Percentiles rank a stretch among this genome's conserved stretches.
phyloP scores from a whole-genome alignment of 441 rosid genomes.

The Isatis lusitanica region DNA sequence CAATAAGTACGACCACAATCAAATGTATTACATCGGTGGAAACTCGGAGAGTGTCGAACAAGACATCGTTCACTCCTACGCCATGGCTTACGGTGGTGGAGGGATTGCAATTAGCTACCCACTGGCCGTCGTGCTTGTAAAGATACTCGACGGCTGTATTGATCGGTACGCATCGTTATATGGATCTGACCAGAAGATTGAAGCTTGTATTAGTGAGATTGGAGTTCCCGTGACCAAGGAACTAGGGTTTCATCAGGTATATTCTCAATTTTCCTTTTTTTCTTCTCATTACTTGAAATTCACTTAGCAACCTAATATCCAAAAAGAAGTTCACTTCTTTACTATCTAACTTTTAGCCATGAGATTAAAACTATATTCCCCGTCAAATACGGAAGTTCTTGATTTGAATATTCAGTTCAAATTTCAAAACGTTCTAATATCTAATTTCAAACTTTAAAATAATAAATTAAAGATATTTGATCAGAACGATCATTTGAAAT shows the following conservation, averaged over 20 bases:
- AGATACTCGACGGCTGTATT: slow-evolving; percentile 70
- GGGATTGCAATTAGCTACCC: slow-evolving; percentile 84
- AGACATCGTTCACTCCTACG: slow-evolving; percentile 60
- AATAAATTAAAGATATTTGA: background rate
- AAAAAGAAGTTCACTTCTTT: background rate
- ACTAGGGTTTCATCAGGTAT: slow-evolving; percentile 88
- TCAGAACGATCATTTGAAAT: background rate
- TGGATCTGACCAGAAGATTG: slow-evolving; percentile 78
- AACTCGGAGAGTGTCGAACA: slow-evolving; percentile 83
- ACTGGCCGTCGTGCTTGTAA: slow-evolving; percentile 58
- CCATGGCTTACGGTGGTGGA: slow-evolving; percentile 87
- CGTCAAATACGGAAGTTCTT: background rate
- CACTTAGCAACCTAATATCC: background rate
- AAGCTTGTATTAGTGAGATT: slow-evolving; percentile 66
- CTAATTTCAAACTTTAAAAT: background rate
- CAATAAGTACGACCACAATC: slow-evolving; percentile 67
- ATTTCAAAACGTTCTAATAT: background rate
- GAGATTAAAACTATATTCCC: background rate
- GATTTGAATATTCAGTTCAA: background rate
- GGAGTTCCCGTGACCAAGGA: slow-evolving; percentile 74
- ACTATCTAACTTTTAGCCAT: background rate
- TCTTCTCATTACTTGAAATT: background rate
- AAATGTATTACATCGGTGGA: slow-evolving; percentile 81
- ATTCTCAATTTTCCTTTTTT: slow-evolving; percentile 24
- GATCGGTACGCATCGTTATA: slow-evolving; percentile 61